These are phyloP conservation scores for Pythium myriotylum DNA, from an alignment of 352 stramenopile genomes.

Conservation along the genomic window DNA sequence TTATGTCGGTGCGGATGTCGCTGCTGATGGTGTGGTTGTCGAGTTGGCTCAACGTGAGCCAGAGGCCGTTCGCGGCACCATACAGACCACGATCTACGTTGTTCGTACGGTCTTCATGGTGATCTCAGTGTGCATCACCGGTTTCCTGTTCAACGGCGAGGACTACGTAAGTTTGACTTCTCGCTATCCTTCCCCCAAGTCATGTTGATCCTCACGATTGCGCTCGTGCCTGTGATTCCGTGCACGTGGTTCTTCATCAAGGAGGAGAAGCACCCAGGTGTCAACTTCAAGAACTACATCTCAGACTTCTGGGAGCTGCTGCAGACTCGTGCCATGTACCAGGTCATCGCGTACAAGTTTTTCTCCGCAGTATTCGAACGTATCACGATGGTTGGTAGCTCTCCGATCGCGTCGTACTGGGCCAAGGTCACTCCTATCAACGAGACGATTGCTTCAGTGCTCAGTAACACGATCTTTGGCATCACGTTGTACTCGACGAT, in stretches of 20 bases:
- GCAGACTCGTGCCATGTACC: constrained; percentile 16
- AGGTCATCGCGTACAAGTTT: too few species aligned
- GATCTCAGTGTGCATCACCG: constrained; percentile 38
- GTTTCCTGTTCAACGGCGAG: constrained; percentile 53
- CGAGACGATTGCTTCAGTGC: constrained; percentile 38
- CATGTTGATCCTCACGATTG: constrained; percentile 48
- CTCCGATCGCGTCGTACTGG: constrained; percentile 17
- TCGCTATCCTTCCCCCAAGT: constrained; percentile 44
- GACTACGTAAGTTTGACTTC: constrained; percentile 53
- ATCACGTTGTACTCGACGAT: constrained; percentile 34
- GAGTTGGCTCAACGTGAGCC: constrained; percentile 60
- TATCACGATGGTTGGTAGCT: neutral
- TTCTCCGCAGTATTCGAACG: neutral
- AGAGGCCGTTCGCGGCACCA: constrained; percentile 45
- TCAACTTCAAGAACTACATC: constrained; percentile 20
- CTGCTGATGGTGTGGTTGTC: constrained; percentile 53
- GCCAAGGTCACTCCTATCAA: constrained; percentile 44
- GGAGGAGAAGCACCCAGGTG: constrained; percentile 18
- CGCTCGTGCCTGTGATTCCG: constrained; percentile 13
- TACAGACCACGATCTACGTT: constrained; percentile 53
- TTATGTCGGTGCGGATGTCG: constrained; percentile 53
- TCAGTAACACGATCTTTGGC: constrained; percentile 38
- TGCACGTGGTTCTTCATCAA: constrained; percentile 26
- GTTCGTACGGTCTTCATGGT: constrained; percentile 47
- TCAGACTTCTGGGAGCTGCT: constrained; percentile 17